Evolutionary conservation across 345 rosid genomes (phyloP), one percentile per base, ranked within the genome.

Genomic region (Eucalyptus marginata): DNA sequence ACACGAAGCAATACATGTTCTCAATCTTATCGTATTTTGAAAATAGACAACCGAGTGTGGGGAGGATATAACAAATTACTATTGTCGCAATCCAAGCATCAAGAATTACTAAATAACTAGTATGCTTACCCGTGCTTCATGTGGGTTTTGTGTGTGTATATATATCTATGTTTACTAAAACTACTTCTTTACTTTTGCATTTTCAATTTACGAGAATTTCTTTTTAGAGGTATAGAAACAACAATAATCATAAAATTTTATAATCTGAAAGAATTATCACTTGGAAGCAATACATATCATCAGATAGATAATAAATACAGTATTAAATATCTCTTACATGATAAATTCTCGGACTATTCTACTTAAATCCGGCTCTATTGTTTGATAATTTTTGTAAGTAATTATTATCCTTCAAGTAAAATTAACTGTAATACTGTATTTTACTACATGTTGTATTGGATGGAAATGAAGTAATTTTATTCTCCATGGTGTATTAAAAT

Each of bases 131-230:
- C 8, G 7, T 27, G 66, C 4, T 59, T 59, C 66, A 12, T 59
- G 66, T 59, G 66, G 66, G 15, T 59, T 59, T 59, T 59, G 31
- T 59, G n/a, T 11, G 52, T 50, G 56, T 52, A 2, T 52, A 0
- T 50, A 14, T 17, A 3, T 52, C 0, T 6, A 6, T 27, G 16
- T 62, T 62, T 62, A 27, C 68, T 62, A 3, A 0, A 62, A 62
- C 17, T 29, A 6, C 33, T 3, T 62, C 68, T 29, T 62, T 62
- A 27, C 68, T 62, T 62, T 62, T 62, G 33, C 68, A 13, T 62
- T 62, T 62, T 62, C 68, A 62, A 62, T 62, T 62, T 62, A 62
- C 4, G 33, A 62, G 4, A 54, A 59, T 13, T 6, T 29, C n/a
- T 62, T 62, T 29, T 29, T 29, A 62, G 68, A 27, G 33, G n/a